Evolutionary conservation across 176 grass and related monocot species (phyloP), one percentile per base, ranked within the genome.

Genomic region (Saccharum spontaneum): DNA sequence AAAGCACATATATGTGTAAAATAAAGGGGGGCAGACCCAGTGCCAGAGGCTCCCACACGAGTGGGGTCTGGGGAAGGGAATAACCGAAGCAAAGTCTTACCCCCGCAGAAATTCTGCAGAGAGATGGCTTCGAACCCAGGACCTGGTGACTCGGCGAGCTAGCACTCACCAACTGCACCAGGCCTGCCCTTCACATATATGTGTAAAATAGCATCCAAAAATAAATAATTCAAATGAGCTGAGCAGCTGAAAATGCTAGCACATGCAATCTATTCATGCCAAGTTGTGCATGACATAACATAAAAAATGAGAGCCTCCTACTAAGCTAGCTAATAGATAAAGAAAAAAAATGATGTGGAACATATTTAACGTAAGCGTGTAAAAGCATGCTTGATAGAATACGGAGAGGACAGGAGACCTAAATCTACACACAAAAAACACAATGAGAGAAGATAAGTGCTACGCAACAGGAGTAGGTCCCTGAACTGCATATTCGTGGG

Each of bases 301-400:
- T 57, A 44, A 44, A 79, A 75, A 75, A 33, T 14, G 66, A 45
- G 2, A 31, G 9, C 23, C 41, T 41, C 28, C 66, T 71, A 69
- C 40, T 76, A 89, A 61, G 31, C 70, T 69, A 69, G 12, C 55
- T 55, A 83, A 43, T 45, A 20, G 44, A 64, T 71, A 66, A 10
- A 77, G 40, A 28, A n/a, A 22, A 26, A 87, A 62, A 20, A 71
- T 71, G 15, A 78, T 30, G 17, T 37, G 38, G 4, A 15, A 62
- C 0, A 83, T 73, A 84, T 54, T 76, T 17, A 22, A 15, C 22
- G 20, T 10, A 72, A 66, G 62, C 20, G 11, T 55, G 45, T 55
- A 37, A 66, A 84, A 76, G 15, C 14, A 67, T 61, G 39, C 2
- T 20, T 10, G 50, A 16, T 39, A 38, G 45, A 73, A 50, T 2